Evolutionary conservation across 2,329 filamentous ascomycete species (phyloP), one percentile per base, ranked within the genome.

Genomic region (Diaporthe sp.): DNA sequence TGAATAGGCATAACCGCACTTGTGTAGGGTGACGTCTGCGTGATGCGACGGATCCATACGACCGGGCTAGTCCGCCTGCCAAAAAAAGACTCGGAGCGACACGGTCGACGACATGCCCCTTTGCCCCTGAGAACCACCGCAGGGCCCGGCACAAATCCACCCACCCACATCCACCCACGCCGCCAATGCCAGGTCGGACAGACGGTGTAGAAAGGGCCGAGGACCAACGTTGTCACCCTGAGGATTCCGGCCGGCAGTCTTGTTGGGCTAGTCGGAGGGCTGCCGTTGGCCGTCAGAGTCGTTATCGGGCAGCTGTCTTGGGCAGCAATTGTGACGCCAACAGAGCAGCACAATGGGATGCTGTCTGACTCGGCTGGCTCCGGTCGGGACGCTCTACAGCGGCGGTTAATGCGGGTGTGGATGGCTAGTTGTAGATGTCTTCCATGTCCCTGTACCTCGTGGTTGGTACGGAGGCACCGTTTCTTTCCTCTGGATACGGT

Each of bases 321-420:
- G 63, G 63, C 63, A 51, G 63, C 63, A 66, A 66, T 32, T 66
- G 63, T 22, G 44, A 66, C 63, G 9, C 63, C 63, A 39, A 19
- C 32, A 51, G 13, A 10, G 37, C 19, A 27, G 63, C 44, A 39
- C n/a, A 51, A 37, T 25, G 22, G n/a, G 63, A 22, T 37, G 63
- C 8, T 51, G 44, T 66, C 63, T 66, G 63, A 66, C 63, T 66
- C 63, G 63, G 30, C 44, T 51, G 44, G 8, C 35, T 37, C 30
- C 44, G 19, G 37, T 8, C 17, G 32, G 15, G 13, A 37, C 19
- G 30, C 63, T 25, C 30, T 35, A 1, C 22, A 22, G 32, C 32
- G 32, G 63, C 63, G 63, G 63, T 30, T 66, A 47, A 37, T 66
- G 63, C 63, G 63, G 27, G 22, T 17, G 42, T 17, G n/a, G 22